Conservation (phyloP, 2,329 filamentous ascomycete species). For the Trichoderma asperellum region DNA sequence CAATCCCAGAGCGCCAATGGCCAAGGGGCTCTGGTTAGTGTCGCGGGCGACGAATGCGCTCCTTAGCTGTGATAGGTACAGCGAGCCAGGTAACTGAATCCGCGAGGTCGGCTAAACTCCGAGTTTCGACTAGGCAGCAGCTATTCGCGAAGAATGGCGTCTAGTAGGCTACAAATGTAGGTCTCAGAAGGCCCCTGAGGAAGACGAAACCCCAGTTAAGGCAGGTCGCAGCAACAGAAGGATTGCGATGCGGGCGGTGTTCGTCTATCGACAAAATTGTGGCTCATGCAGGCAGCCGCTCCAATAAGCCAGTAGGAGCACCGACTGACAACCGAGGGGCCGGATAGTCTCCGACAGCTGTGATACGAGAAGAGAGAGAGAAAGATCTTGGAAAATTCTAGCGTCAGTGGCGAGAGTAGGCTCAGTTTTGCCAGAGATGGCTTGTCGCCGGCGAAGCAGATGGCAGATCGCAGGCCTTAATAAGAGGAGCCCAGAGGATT, state of each 20-base stretch:
- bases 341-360: conserved; percentile 4
- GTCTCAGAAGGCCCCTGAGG: conserved; percentile 6
- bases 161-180: not conserved
- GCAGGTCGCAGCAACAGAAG: conserved; percentile 21
- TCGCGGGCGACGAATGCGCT: not conserved
- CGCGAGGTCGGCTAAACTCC: conserved; percentile 9
- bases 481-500: not conserved
- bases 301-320: not conserved
- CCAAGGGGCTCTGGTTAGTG: conserved; percentile 8
- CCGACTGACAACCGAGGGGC: conserved; percentile 1
- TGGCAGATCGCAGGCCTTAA: conserved; percentile 4
- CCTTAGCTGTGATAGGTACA: not conserved
- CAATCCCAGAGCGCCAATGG: not conserved
- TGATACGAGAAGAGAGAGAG: not conserved
- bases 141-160: not conserved
- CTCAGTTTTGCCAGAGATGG: not conserved
- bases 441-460: not conserved
- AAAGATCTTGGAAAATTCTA: not conserved
- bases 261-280: conserved; percentile 1
- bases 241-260: conserved; percentile 4
- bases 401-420: not conserved
- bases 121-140: not conserved
- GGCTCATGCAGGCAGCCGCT: conserved; percentile 15
- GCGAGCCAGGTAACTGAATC: not conserved
- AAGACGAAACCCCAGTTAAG: conserved; percentile 11